Evolutionary conservation across 2,329 filamentous ascomycete genomes (phyloP).

Genomic region (Lasiodiplodia sp.): DNA sequence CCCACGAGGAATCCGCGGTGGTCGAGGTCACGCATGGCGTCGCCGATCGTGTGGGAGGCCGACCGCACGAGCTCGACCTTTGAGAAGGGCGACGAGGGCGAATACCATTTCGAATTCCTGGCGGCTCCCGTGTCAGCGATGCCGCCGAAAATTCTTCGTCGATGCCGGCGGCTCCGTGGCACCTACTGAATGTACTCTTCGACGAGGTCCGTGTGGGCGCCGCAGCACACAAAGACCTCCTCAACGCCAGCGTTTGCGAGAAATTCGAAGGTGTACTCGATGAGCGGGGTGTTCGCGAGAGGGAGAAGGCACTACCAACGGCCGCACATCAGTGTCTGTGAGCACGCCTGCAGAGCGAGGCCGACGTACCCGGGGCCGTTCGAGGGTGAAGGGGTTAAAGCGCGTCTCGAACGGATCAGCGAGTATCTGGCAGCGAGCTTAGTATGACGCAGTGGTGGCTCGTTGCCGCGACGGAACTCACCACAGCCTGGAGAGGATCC

Average conservation of each 20-base stretch:
- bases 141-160: background rate
- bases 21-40: constrained; percentile 94
- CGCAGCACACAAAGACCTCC: constrained; percentile 91
- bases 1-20: constrained; percentile 82
- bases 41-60: constrained; percentile 85
- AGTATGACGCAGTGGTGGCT: constrained; percentile 29
- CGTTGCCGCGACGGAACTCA: constrained; percentile 46
- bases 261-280: constrained; percentile 98
- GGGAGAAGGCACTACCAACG: constrained; percentile 80
- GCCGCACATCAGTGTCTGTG: constrained; percentile 35
- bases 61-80: constrained; percentile 86
- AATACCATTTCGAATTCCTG: constrained; percentile 75
- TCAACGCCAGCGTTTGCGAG: constrained; percentile 94
- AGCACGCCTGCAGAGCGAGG: background rate
- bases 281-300: constrained; percentile 89
- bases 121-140: constrained; percentile 5
- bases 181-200: constrained; percentile 79
- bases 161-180: constrained; percentile 30
- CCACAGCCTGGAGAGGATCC: constrained; percentile 69
- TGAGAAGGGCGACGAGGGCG: constrained; percentile 79
- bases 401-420: constrained; percentile 94
- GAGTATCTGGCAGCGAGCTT: constrained; percentile 67
- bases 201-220: constrained; percentile 83
- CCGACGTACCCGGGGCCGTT: constrained; percentile 78
- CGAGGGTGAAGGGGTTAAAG: constrained; percentile 87